Conservation (phyloP, 768 basidiomycete species). For the Panus rudis region DNA sequence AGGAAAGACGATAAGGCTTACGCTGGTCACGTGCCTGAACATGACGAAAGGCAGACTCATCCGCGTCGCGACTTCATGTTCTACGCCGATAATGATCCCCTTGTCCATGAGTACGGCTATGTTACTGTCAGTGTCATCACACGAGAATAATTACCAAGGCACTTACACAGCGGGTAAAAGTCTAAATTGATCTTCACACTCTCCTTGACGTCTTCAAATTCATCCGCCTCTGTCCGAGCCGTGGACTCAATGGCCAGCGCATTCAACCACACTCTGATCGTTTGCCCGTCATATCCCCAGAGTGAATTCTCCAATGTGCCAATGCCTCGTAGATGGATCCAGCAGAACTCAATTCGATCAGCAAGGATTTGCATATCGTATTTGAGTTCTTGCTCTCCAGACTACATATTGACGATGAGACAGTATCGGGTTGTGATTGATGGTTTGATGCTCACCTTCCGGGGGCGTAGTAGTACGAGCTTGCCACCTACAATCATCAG, state of each 20-base stretch:
- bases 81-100: conserved; percentile 94
- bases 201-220: conserved; percentile 61
- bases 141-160: no score
- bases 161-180: conserved; percentile 91
- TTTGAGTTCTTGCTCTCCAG: conserved; percentile 81
- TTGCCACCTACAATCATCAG: conserved; percentile 93
- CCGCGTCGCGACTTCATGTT: conserved; percentile 76
- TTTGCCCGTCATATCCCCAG: conserved; percentile 92
- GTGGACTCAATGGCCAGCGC: conserved; percentile 80
- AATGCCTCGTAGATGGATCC: conserved; percentile 95
- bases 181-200: conserved; percentile 89
- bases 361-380: conserved; percentile 98
- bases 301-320: conserved; percentile 92
- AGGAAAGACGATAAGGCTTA: conserved; percentile 30
- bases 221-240: conserved; percentile 28
- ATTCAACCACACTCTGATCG: conserved; percentile 91
- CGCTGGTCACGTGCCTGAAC: conserved; percentile 88
- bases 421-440: not conserved
- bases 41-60: conserved; percentile 79
- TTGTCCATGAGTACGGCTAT: conserved; percentile 98
- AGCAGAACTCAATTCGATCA: conserved; percentile 96
- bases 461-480: conserved; percentile 79
- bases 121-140: not conserved
- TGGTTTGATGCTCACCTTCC: conserved; percentile 51
- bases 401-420: conserved; percentile 33